phyloP scores from a whole-genome alignment of 345 rosid species.

The Eucalyptus cladocalyx region DNA sequence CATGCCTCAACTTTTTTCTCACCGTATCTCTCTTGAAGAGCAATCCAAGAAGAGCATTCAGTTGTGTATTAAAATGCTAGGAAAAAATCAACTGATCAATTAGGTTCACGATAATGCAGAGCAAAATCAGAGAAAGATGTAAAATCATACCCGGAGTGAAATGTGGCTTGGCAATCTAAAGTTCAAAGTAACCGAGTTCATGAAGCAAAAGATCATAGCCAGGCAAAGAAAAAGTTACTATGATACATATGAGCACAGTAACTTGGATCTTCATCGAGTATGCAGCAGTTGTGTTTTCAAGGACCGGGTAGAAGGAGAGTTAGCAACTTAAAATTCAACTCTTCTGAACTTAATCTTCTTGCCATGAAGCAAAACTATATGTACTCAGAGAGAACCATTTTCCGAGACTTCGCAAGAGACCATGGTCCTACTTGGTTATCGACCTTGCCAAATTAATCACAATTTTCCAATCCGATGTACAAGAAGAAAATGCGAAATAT shows the following conservation, averaged over 20 bases:
- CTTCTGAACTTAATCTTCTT: background rate
- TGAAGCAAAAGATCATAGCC: background rate
- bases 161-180: background rate
- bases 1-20: background rate
- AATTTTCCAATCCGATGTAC: background rate
- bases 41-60: slow-evolving; percentile 64
- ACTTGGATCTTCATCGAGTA: background rate
- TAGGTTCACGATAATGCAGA: background rate
- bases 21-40: slow-evolving; percentile 80
- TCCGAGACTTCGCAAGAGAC: background rate
- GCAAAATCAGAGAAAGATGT: background rate
- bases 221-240: background rate
- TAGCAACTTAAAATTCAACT: background rate
- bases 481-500: background rate
- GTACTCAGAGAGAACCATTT: background rate
- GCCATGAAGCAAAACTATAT: background rate
- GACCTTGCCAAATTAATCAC: background rate
- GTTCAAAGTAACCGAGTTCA: background rate
- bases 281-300: background rate
- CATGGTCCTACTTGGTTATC: background rate
- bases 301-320: background rate
- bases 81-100: background rate
- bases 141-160: background rate
- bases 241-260: background rate
- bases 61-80: slow-evolving; percentile 51